Evolutionary conservation across 2,329 filamentous ascomycete species (phyloP).

Genomic region (Penicillium sp.): DNA sequence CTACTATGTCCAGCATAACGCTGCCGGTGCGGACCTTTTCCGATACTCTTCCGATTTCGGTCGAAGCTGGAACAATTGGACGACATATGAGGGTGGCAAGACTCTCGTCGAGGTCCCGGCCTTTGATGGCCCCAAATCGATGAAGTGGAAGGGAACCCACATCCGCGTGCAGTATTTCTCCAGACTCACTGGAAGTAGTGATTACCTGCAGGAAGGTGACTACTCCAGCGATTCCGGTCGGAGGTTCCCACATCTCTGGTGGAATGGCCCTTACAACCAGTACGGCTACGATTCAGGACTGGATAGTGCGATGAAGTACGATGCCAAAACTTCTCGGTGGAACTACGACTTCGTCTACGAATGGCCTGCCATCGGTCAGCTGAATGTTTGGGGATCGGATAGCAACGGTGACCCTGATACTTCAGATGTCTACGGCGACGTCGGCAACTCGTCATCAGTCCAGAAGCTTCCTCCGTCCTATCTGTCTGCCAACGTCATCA

Average conservation of each 20-base stretch:
- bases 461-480: slow-evolving; percentile 64
- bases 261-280: slow-evolving; percentile 64
- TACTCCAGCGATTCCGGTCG: slow-evolving; percentile 44
- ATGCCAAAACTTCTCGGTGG: slow-evolving; percentile 54
- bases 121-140: slow-evolving; percentile 61
- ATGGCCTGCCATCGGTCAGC: slow-evolving; percentile 62
- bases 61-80: slow-evolving; percentile 62
- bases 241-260: slow-evolving; percentile 63
- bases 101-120: slow-evolving; percentile 49
- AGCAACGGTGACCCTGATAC: slow-evolving; percentile 63
- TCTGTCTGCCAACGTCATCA: slow-evolving; percentile 57
- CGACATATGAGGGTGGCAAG: slow-evolving; percentile 55
- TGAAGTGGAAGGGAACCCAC: slow-evolving; percentile 64
- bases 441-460: slow-evolving; percentile 60
- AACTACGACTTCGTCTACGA: slow-evolving; percentile 62
- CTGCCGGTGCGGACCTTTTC: slow-evolving; percentile 62
- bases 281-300: slow-evolving; percentile 66
- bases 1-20: slow-evolving; percentile 58
- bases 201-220: slow-evolving; percentile 63
- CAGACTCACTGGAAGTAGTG: slow-evolving; percentile 59
- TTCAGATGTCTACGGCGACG: slow-evolving; percentile 60
- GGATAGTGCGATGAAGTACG: slow-evolving; percentile 53
- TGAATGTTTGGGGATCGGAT: slow-evolving; percentile 69
- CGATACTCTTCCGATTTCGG: slow-evolving; percentile 65
- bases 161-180: slow-evolving; percentile 66